phyloP scores from a whole-genome alignment of 768 basidiomycete species.

The Tremella fuciformis region DNA sequence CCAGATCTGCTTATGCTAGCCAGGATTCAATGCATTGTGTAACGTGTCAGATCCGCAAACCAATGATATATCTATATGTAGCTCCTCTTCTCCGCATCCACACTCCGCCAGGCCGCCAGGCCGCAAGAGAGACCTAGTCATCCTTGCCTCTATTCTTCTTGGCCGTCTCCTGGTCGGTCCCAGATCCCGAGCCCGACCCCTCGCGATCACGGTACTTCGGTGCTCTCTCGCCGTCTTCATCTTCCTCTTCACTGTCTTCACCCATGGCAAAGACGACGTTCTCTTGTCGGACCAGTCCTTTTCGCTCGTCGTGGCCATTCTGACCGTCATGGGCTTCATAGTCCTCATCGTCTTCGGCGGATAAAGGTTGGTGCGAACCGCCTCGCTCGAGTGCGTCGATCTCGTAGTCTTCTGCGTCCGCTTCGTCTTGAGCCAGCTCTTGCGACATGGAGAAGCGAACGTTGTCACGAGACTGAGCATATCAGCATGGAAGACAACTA shows the following conservation, averaged over 20 bases:
- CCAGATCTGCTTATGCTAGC: too few species aligned
- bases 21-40: too few species aligned
- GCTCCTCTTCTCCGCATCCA: too few species aligned
- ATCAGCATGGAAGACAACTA: not conserved
- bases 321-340: slow-evolving; percentile 29
- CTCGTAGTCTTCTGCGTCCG: slow-evolving; percentile 42
- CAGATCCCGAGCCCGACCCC: too few species aligned
- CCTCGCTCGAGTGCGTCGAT: slow-evolving; percentile 35
- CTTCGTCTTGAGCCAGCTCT: slow-evolving; percentile 73
- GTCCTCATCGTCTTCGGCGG: slow-evolving; percentile 37
- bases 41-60: too few species aligned
- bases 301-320: slow-evolving; percentile 1
- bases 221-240: slow-evolving; percentile 15
- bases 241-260: slow-evolving; percentile 48
- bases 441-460: slow-evolving; percentile 81
- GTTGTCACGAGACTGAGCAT: slow-evolving; percentile 46
- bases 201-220: too few species aligned
- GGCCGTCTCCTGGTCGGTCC: too few species aligned
- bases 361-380: slow-evolving; percentile 79
- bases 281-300: slow-evolving; percentile 12
- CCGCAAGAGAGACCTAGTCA: too few species aligned
- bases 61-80: too few species aligned
- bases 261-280: slow-evolving; percentile 47
- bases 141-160: too few species aligned
- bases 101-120: too few species aligned